Evolutionary conservation across 2,329 filamentous ascomycete species (phyloP).

Genomic region (Xylariomycetidae sp.): DNA sequence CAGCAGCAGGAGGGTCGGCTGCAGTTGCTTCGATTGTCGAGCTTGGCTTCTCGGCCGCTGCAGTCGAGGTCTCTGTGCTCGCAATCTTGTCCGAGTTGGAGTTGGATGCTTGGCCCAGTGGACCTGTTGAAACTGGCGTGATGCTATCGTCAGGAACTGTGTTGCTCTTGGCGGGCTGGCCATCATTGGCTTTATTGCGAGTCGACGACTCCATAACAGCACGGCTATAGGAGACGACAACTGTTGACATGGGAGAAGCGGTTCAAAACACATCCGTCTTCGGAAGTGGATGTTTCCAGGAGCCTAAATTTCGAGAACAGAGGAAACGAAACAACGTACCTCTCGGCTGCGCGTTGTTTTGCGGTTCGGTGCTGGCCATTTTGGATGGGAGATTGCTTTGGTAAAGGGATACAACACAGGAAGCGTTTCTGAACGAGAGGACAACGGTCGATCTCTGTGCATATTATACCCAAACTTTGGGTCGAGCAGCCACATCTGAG

Average conservation of each 20-base stretch:
- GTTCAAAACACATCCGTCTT: constrained; percentile 14
- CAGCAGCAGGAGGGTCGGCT: too few species aligned
- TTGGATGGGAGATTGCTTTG: constrained; percentile 8
- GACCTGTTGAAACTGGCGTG: too few species aligned
- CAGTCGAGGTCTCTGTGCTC: too few species aligned
- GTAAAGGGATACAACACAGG: constrained; percentile 10
- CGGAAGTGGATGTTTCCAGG: constrained; percentile 15
- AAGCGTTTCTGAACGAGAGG: constrained; percentile 15
- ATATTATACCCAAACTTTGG: constrained; percentile 14
- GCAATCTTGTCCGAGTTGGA: too few species aligned
- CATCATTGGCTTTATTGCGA: too few species aligned
- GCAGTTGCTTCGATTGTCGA: too few species aligned
- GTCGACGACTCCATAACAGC: constrained; percentile 5
- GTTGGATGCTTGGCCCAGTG: too few species aligned
- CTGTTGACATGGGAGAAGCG: constrained; percentile 5
- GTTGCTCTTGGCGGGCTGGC: too few species aligned
- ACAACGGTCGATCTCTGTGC: constrained; percentile 13
- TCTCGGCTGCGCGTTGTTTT: constrained; percentile 15
- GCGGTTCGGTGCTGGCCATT: constrained; percentile 17
- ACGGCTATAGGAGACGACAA: constrained; percentile 4
- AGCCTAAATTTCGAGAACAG: constrained; percentile 5
- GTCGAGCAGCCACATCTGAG: constrained; percentile 11
- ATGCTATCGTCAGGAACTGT: too few species aligned
- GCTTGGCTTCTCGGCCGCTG: too few species aligned
- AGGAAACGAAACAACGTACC: constrained; percentile 15